phyloP scores from a whole-genome alignment of 2,329 filamentous ascomycete genomes.

The Epichloe baconii region DNA sequence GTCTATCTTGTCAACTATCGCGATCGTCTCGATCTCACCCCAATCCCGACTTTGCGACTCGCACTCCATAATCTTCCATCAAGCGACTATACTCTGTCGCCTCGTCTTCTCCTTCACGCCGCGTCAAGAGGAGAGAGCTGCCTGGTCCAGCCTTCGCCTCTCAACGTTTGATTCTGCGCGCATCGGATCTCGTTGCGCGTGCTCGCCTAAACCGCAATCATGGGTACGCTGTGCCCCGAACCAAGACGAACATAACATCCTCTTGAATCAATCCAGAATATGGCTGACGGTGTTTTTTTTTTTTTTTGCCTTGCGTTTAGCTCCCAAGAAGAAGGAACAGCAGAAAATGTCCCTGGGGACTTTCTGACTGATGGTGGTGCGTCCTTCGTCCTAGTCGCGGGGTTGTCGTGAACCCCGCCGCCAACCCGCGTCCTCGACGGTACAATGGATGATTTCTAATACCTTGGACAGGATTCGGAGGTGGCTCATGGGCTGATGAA shows the following conservation, averaged over 20 bases:
- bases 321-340: conserved; percentile 83
- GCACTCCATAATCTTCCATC: not conserved
- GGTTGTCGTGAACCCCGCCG: conserved; percentile 12
- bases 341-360: conserved; percentile 95
- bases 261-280: not conserved
- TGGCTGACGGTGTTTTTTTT: conserved; percentile 4
- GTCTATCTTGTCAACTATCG: conserved; percentile 15
- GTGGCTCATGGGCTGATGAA: conserved; percentile 92
- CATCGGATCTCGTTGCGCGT: conserved; percentile 35
- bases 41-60: conserved; percentile 9
- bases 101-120: conserved; percentile 4
- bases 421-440: conserved; percentile 9
- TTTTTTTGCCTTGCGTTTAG: conserved; percentile 43
- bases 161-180: conserved; percentile 18
- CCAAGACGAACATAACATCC: not conserved
- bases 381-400: conserved; percentile 21
- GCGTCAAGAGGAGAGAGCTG: conserved; percentile 14
- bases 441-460: not conserved
- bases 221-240: conserved; percentile 34
- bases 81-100: conserved; percentile 4
- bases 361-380: conserved; percentile 88
- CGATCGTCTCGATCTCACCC: conserved; percentile 8
- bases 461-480: conserved; percentile 35
- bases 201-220: conserved; percentile 40
- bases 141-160: conserved; percentile 15